phyloP scores from a whole-genome alignment of 225 moss, liverwort and hornwort genomes.

The Asterella californica region DNA sequence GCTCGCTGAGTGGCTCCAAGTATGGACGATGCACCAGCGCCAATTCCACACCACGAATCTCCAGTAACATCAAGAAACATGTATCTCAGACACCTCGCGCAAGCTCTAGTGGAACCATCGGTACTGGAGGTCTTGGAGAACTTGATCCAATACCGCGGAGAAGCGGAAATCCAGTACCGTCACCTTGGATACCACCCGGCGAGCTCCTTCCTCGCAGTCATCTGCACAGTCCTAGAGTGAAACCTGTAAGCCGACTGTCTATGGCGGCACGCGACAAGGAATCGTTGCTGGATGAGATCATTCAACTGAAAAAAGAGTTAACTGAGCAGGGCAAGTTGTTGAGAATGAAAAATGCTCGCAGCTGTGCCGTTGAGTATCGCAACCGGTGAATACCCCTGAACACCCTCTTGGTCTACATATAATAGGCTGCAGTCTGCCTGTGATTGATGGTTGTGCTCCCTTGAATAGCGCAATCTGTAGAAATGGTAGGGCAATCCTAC shows the following conservation, averaged over 20 bases:
- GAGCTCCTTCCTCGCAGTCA: conserved; percentile 6
- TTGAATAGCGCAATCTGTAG: neutral
- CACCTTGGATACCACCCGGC: neutral
- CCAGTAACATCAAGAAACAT: neutral
- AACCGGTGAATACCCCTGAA: conserved; percentile 21
- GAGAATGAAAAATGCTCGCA: conserved; percentile 22
- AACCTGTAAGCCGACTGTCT: conserved; percentile 3
- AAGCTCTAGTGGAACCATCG: conserved; percentile 7
- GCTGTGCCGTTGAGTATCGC: conserved; percentile 20
- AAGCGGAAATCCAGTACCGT: neutral
- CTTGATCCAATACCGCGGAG: neutral
- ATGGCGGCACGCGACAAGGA: conserved; percentile 40
- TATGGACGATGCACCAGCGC: conserved; percentile 5
- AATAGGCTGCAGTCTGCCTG: neutral
- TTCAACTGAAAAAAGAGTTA: conserved; percentile 30
- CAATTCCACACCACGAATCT: conserved; percentile 1
- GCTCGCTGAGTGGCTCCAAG: conserved; percentile 15
- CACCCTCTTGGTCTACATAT: neutral
- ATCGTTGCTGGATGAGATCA: conserved; percentile 38
- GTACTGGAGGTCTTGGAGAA: conserved; percentile 1
- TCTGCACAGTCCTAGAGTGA: conserved; percentile 12
- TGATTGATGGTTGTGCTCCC: neutral
- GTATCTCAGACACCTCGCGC: neutral
- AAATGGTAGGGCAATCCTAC: no score
- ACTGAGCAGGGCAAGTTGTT: conserved; percentile 21